phyloP scores from a whole-genome alignment of 768 basidiomycete genomes.

The Lenzites betulinus region DNA sequence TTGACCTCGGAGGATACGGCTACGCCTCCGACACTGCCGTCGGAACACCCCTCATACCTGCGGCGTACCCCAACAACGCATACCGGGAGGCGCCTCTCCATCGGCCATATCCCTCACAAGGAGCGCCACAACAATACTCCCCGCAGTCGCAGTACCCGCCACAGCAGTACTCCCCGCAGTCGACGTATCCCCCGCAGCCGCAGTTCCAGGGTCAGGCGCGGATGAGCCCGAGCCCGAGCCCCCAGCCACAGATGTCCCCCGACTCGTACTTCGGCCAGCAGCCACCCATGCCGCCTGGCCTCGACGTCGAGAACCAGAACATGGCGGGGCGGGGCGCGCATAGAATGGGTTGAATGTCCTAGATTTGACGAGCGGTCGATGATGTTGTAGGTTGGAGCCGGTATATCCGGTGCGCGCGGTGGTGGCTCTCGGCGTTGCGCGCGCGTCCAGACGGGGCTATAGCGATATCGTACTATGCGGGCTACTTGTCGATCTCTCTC shows the following conservation, averaged over 20 bases:
- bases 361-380: conserved; percentile 9
- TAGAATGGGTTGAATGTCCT: conserved; percentile 18
- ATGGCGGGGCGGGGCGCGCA: conserved; percentile 36
- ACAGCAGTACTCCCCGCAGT: conserved; percentile 4
- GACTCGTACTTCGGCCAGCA: conserved; percentile 23
- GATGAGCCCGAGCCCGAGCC: conserved; percentile 22
- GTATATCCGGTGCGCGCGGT: background rate
- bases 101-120: conserved; percentile 45
- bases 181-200: conserved; percentile 6
- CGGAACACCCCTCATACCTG: conserved; percentile 39
- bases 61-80: conserved; percentile 38
- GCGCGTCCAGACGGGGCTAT: background rate
- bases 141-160: conserved; percentile 12
- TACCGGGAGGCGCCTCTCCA: conserved; percentile 65
- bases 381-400: conserved; percentile 14
- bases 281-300: conserved; percentile 23
- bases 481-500: conserved; percentile 14
- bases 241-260: conserved; percentile 20
- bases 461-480: conserved; percentile 12
- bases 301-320: conserved; percentile 25
- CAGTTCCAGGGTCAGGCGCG: conserved; percentile 1
- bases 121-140: conserved; percentile 5
- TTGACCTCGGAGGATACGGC: conserved; percentile 16
- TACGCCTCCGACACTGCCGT: conserved; percentile 28
- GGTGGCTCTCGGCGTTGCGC: too few relatives aligned